phyloP scores from a whole-genome alignment of 306 rosid species.

The Corylus americana region DNA sequence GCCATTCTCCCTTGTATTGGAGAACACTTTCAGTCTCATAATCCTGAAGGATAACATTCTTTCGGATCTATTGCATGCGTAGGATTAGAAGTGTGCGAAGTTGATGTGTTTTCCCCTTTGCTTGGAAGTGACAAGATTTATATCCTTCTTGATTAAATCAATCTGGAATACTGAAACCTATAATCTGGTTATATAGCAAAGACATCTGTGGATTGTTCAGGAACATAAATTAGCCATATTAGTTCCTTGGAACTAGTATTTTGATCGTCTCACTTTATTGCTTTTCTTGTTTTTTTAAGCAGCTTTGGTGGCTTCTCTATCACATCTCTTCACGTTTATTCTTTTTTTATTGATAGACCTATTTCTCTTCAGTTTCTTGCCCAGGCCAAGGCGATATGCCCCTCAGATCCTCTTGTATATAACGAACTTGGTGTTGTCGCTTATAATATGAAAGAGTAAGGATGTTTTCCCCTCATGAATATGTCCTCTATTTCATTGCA shows the following conservation, averaged over 20 bases:
- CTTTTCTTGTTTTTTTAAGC: not conserved
- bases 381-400: conserved; percentile 84
- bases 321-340: not conserved
- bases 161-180: not conserved
- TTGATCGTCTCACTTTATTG: not conserved
- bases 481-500: not conserved
- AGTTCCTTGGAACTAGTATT: not conserved
- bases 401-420: conserved; percentile 90
- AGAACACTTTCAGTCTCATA: not conserved
- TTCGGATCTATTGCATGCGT: not conserved
- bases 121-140: not conserved
- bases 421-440: conserved; percentile 99
- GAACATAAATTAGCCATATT: not conserved
- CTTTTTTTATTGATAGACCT: conserved; percentile 18
- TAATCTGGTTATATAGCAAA: not conserved
- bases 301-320: conserved; percentile 4
- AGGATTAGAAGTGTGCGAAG: not conserved
- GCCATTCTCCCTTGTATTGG: not conserved
- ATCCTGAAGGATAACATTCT: not conserved
- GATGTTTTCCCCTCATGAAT: conserved; percentile 20
- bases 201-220: not conserved
- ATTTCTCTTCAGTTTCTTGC: conserved; percentile 62
- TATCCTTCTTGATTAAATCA: not conserved
- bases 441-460: conserved; percentile 93
- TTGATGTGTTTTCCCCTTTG: not conserved